Conservation (phyloP, 1,284 basidiomycete species). For the Sphaerobolus stellatus region DNA sequence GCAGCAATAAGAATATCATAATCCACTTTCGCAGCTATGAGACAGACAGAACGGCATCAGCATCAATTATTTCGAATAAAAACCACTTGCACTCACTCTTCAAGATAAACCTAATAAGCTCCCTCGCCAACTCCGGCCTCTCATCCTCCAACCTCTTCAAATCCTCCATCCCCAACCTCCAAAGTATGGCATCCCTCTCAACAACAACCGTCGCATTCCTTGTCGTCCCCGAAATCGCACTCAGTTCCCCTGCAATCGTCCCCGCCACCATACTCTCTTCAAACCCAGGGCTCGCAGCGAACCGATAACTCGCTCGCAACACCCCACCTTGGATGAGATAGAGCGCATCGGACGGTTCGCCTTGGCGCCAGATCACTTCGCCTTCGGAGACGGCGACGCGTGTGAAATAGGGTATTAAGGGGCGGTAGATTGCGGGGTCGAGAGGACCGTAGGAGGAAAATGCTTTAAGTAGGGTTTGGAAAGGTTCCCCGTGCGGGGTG, state of each 20-base stretch:
- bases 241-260: slow-evolving; percentile 86
- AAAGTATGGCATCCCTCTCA: slow-evolving; percentile 75
- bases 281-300: slow-evolving; percentile 63
- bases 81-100: slow-evolving; percentile 57
- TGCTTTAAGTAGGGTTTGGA: slow-evolving; percentile 69
- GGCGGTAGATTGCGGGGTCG: slow-evolving; percentile 47
- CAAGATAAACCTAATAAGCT: slow-evolving; percentile 72
- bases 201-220: slow-evolving; percentile 86
- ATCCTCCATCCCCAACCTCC: slow-evolving; percentile 67
- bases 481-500: slow-evolving; percentile 44
- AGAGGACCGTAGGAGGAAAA: slow-evolving; percentile 68
- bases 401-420: slow-evolving; percentile 73
- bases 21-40: slow-evolving; percentile 74
- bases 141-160: slow-evolving; percentile 64
- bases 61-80: neutral
- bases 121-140: slow-evolving; percentile 61
- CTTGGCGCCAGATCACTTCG: slow-evolving; percentile 73
- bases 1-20: slow-evolving; percentile 74
- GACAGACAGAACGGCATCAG: neutral
- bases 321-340: slow-evolving; percentile 87
- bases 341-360: slow-evolving; percentile 74
- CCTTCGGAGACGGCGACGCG: slow-evolving; percentile 59
- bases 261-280: slow-evolving; percentile 93
- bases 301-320: slow-evolving; percentile 76
- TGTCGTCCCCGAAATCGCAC: slow-evolving; percentile 70